These are phyloP conservation scores for Microdochium nivale DNA, from an alignment of 2,329 filamentous ascomycete genomes.

Conservation along the genomic window DNA sequence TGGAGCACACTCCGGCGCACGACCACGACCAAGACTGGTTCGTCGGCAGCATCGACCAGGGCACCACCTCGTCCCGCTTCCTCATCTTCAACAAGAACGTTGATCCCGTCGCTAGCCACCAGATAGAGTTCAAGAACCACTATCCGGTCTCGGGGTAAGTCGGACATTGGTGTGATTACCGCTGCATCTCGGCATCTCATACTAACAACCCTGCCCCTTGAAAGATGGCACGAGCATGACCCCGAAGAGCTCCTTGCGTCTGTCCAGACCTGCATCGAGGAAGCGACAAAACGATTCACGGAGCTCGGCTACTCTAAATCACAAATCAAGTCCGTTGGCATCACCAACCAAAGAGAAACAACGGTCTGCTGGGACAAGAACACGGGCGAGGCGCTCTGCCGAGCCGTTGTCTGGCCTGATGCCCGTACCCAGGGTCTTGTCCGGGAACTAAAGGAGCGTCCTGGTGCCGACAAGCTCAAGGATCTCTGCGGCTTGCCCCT, in stretches of 20 bases:
- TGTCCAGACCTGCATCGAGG: conserved; percentile 72
- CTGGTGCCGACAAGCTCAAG: conserved; percentile 60
- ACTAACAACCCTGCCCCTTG: conserved; percentile 4
- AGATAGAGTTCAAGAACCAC: conserved; percentile 78
- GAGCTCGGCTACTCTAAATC: conserved; percentile 57
- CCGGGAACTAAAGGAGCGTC: conserved; percentile 61
- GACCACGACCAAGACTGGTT: conserved; percentile 44
- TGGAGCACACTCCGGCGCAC: neutral
- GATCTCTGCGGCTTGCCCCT: conserved; percentile 72
- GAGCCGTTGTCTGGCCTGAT: conserved; percentile 87
- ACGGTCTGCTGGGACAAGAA: conserved; percentile 75
- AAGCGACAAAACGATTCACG: conserved; percentile 62
- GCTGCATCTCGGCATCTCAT: neutral
- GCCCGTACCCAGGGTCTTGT: conserved; percentile 68
- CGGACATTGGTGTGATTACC: conserved; percentile 1
- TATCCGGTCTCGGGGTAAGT: conserved; percentile 79
- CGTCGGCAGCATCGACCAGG: conserved; percentile 83
- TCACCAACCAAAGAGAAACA: conserved; percentile 88
- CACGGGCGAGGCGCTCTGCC: conserved; percentile 73
- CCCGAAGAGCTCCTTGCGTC: conserved; percentile 67
- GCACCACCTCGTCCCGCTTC: conserved; percentile 83
- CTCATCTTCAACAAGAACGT: conserved; percentile 80
- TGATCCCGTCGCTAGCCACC: conserved; percentile 71
- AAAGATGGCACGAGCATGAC: conserved; percentile 85
- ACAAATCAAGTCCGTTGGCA: conserved; percentile 70